Evolutionary conservation across 768 basidiomycete species (phyloP), one percentile per base, ranked within the genome.

Genomic region (Lentinula sp.): DNA sequence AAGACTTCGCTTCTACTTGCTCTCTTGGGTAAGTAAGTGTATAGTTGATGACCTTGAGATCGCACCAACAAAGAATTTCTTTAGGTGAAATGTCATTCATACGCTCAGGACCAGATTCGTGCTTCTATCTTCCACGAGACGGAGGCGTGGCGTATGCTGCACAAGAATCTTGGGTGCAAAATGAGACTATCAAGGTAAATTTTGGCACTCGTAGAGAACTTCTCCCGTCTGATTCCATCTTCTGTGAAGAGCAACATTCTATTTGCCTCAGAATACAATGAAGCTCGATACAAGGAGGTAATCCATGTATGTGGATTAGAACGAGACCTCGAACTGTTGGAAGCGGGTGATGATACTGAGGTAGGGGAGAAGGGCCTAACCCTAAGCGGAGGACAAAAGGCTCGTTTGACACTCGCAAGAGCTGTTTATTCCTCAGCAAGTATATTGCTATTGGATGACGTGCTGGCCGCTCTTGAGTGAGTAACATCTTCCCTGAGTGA

Each of bases 161-260:
- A 3, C 92, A 95, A 70, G 90, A 92, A 68, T 85, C 87, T 5
- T 95, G 91, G 91, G 85, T 93, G 2, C 83, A 87, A 69, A 92
- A 91, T 65, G 88, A 88, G 61, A 90, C 88, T 0, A 89, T 91
- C 59, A 78, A 74, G 69, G 86, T 85, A 31, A 18, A 46, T 53
- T 11, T 16, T n/a, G n/a, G n/a, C 32, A 8, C 34, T 58, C 57
- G 8, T 7, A 11, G 37, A 18, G 10, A 18, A 5, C 2, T 39
- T 8, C 23, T 16, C 28, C 9, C 5, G 23, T 7, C 16, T 37
- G 32, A 16, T 23, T 31, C 8, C 6, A n/a, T 8, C 5, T 32
- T 52, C 16, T 15, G 43, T 28, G 18, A n/a, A 76, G 72, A 74
- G 77, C 11, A 96, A 95, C 67, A 88, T 95, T 61, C 72, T 90